Conservation (phyloP, 805 yeast genomes). For the Lipomyces orientalis region DNA sequence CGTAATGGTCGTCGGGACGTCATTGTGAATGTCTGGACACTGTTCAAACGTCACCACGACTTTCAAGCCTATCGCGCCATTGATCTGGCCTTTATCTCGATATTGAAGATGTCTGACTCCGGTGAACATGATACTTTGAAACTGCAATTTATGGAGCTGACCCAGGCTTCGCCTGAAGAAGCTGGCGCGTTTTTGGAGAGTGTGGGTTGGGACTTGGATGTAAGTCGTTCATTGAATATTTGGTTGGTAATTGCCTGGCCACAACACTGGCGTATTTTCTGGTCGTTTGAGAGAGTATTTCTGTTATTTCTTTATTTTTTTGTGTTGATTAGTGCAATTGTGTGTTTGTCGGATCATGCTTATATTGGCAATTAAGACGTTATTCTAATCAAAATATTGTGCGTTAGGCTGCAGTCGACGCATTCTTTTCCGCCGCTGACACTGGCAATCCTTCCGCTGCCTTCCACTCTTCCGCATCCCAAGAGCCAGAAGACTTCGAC, state of each 20-base stretch:
- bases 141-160: conserved; percentile 46
- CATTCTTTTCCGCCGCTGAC: conserved; percentile 21
- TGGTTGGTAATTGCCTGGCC: not conserved
- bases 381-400: not conserved
- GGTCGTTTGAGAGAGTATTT: not conserved
- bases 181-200: conserved; percentile 50
- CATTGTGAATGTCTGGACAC: no score
- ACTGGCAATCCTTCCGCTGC: conserved; percentile 1
- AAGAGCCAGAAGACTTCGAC: not conserved
- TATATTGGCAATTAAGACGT: not conserved
- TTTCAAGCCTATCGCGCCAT: not conserved
- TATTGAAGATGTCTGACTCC: not conserved
- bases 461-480: conserved; percentile 8
- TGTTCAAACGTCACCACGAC: not conserved
- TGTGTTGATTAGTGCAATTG: not conserved
- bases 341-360: not conserved
- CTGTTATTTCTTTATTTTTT: not conserved
- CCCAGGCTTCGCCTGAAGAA: conserved; percentile 48
- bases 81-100: not conserved
- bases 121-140: conserved; percentile 3
- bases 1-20: not conserved
- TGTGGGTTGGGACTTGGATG: conserved; percentile 45
- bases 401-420: conserved; percentile 25
- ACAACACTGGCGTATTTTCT: not conserved
- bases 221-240: conserved; percentile 24